A percentile compares a stretch with the other conserved stretches of the same genome.
phyloP scores from a whole-genome alignment of 768 basidiomycete genomes.

The Trametes villosa region DNA sequence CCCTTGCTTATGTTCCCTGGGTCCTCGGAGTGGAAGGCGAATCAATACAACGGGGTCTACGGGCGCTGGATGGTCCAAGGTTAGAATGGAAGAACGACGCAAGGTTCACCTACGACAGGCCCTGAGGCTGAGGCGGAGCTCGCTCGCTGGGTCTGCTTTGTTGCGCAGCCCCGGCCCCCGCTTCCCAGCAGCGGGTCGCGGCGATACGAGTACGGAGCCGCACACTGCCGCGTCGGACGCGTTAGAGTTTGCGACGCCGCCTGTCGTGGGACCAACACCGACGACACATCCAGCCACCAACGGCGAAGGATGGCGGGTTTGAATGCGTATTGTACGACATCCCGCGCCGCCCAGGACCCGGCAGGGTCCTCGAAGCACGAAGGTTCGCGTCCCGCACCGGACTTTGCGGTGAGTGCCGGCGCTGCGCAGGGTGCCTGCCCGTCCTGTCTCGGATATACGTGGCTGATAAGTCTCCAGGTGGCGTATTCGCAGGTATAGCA shows the following conservation, averaged over 20 bases:
- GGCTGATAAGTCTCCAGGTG: neutral
- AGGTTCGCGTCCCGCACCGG: neutral
- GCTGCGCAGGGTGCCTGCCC: neutral
- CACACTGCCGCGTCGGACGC: no score
- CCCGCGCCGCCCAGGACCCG: neutral
- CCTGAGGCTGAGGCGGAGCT: neutral
- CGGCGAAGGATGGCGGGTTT: no score
- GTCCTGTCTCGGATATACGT: neutral
- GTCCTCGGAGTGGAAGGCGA: neutral
- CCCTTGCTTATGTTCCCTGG: neutral
- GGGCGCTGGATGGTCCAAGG: no score
- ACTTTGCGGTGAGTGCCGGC: conserved; percentile 3
- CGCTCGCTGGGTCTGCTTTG: neutral
- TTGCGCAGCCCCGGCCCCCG: neutral
- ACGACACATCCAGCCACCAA: no score
- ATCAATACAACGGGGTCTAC: no score
- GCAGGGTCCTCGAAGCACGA: conserved; percentile 1
- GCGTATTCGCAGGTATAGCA: neutral
- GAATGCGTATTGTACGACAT: conserved; percentile 1
- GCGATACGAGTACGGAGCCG: neutral
- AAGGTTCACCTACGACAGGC: neutral
- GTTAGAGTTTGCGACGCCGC: neutral
- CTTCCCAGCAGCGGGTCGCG: neutral
- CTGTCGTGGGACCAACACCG: neutral
- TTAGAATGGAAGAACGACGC: neutral